A percentile compares a stretch with the other conserved stretches of the same genome.
phyloP scores from a whole-genome alignment of 1,284 basidiomycete species.

The Schizophyllum commune region DNA sequence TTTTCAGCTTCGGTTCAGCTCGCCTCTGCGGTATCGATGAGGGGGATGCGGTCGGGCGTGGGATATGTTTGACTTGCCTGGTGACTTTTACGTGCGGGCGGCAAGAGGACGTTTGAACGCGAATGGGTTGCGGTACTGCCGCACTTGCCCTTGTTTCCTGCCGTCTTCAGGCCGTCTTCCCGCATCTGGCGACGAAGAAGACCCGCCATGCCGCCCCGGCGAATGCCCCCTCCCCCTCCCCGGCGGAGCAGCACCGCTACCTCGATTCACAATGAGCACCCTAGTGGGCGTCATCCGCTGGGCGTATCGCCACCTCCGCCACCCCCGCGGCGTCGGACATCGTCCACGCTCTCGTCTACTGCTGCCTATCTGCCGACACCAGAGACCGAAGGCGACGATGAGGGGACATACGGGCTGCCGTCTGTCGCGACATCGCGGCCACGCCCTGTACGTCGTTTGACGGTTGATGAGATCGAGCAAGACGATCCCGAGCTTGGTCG shows the following conservation, averaged over 20 bases:
- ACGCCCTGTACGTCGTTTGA: not conserved
- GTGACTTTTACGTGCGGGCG: not conserved
- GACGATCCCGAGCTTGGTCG: slow-evolving; percentile 18
- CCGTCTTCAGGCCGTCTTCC: not conserved
- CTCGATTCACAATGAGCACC: not conserved
- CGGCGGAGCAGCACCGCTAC: not conserved
- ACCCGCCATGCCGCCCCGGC: too few species aligned
- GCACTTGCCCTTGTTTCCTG: too few species aligned
- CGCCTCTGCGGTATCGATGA: too few species aligned
- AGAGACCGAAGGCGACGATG: not conserved
- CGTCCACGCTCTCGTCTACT: not conserved
- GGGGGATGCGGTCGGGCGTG: too few species aligned
- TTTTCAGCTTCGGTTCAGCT: too few species aligned
- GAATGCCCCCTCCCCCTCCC: not conserved
- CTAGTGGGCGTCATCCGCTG: not conserved
- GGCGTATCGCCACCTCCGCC: not conserved
- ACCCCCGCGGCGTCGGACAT: not conserved
- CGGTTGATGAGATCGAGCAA: slow-evolving; percentile 9
- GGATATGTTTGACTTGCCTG: not conserved
- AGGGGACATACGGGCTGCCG: not conserved
- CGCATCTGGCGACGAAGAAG: not conserved
- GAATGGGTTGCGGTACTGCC: too few species aligned
- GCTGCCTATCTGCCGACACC: not conserved
- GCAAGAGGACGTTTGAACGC: not conserved
- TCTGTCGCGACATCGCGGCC: not conserved